A percentile compares a stretch with the other conserved stretches of the same genome.
phyloP scores from a whole-genome alignment of 306 rosid species.

The Neltuma alba region DNA sequence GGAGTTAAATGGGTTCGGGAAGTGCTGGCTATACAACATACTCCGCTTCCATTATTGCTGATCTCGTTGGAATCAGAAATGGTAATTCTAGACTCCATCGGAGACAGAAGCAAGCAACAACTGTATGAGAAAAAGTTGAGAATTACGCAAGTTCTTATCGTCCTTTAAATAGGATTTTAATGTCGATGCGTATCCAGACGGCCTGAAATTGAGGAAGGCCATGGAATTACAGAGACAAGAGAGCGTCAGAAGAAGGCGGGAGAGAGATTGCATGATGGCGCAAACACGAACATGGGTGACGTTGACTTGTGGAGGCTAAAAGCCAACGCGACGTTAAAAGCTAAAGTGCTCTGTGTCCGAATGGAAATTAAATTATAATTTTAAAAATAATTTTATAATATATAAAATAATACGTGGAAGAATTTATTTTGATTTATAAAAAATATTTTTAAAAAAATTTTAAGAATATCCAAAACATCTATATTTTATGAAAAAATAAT shows the following conservation, averaged over 20 bases:
- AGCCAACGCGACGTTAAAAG: not conserved
- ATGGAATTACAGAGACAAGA: conserved; percentile 12
- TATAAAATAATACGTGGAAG: too few species aligned
- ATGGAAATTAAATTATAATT: too few species aligned
- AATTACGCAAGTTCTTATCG: too few species aligned
- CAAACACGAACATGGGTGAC: not conserved
- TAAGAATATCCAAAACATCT: too few species aligned
- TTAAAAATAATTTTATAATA: too few species aligned
- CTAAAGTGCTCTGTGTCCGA: too few species aligned
- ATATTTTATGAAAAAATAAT: too few species aligned
- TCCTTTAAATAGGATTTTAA: not conserved
- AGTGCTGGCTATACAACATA: conserved; percentile 18
- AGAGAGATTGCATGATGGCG: not conserved
- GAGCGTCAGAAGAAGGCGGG: not conserved
- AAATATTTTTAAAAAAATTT: too few species aligned
- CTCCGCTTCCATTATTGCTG: conserved; percentile 46
- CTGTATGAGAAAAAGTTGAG: not conserved
- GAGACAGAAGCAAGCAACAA: not conserved
- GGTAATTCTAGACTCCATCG: conserved; percentile 33
- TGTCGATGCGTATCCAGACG: not conserved
- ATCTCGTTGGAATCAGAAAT: conserved; percentile 48
- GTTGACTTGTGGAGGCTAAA: not conserved
- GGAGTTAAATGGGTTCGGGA: conserved; percentile 15
- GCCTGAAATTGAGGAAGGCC: not conserved
- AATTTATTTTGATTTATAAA: too few species aligned